Evolutionary conservation across 345 rosid species (phyloP), one percentile per base, ranked within the genome.

Genomic region (Eucalyptus sp.): DNA sequence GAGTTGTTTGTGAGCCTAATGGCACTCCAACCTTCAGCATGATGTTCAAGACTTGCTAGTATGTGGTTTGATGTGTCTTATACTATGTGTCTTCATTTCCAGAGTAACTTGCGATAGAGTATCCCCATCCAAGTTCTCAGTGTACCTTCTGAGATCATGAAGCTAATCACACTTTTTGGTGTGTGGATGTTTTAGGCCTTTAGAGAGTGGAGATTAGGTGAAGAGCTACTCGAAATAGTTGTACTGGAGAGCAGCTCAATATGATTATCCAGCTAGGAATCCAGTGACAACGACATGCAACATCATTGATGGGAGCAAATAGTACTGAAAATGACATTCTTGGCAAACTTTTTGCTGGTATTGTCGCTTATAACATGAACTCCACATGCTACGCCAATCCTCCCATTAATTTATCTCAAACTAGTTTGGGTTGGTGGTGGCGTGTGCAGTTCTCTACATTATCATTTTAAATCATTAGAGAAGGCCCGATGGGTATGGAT

Each of bases 31-130:
- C 90, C 48, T 95, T 97, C 37, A 89, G 96, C 93, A 54, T 90
- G 64, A 94, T 86, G 89, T 97, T 97, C 94, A 93, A 91, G 89
- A 95, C 96, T 88, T 97, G 99, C 96, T 20, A 81, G 95, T 94
- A 91, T 44, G 66, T 50, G 24, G 27, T n/a, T 10, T 25, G 46
- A 33, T 37, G 27, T 8, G 7, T 43, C 18, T 29, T 71, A 13
- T 43, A 41, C 22, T 29, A 3, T 52, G 24, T 64, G 79, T 15
- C 79, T 68, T 16, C 33, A 68, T 31, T 8, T 11, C 24, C 25
- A 33, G 66, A 60, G 31, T 60, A 27, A 60, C 13, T 7, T 9
- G 44, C 24, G 10, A 29, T 68, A 9, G 25, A 17, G 46, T 10
- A 37, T 18, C 22, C 83, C 27, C 41, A 41, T 41, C 41, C 48